phyloP scores from a whole-genome alignment of 2,329 filamentous ascomycete genomes.

The Pyricularia sp. region DNA sequence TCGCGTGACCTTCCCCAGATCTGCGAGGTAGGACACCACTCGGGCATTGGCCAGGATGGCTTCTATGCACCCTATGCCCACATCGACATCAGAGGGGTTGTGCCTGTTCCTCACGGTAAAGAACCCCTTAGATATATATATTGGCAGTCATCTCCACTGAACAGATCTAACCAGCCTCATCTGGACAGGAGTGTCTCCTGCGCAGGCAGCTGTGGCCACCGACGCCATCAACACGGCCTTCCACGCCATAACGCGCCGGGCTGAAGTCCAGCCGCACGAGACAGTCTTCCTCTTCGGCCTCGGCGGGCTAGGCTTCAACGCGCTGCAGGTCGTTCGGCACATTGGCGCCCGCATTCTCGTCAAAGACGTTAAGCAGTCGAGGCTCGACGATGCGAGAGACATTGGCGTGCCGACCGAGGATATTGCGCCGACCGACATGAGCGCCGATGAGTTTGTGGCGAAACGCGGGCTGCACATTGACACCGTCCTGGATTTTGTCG shows the following conservation, averaged over 20 bases:
- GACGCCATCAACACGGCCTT: not conserved
- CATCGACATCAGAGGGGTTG: not conserved
- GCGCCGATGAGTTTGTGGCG: not conserved
- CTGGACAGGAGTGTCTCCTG: not conserved
- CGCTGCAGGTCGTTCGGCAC: not conserved
- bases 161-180: not conserved
- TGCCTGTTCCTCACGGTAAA: not conserved
- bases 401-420: not conserved
- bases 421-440: not conserved
- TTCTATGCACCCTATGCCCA: not conserved
- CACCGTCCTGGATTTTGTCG: not conserved
- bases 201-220: not conserved
- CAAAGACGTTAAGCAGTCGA: not conserved
- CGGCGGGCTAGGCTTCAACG: not conserved
- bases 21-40: not conserved
- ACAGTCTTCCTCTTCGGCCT: not conserved
- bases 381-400: not conserved
- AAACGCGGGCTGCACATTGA: not conserved
- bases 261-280: not conserved
- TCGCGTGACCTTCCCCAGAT: not conserved
- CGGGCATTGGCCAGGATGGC: not conserved
- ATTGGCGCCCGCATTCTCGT: not conserved
- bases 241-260: not conserved
- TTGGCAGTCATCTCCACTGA: too few relatives aligned
- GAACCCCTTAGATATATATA: not conserved